These are phyloP conservation scores for Bryum argenteum DNA, from an alignment of 225 moss, liverwort and hornwort genomes.

Conservation along the genomic window DNA sequence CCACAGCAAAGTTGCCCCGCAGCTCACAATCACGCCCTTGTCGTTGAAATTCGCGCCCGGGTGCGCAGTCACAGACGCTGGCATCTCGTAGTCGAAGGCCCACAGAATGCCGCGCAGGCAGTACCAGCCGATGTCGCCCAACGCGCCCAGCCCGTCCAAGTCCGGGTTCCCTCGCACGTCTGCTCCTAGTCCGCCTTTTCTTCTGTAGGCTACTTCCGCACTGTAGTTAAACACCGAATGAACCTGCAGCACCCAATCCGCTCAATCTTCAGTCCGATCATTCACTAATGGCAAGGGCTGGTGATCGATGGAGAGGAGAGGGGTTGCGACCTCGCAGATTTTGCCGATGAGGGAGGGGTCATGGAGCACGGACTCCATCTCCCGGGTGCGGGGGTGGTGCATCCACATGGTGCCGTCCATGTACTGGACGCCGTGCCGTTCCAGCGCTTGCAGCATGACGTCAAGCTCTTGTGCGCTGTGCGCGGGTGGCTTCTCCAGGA, in stretches of 20 bases:
- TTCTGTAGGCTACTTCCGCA: slow-evolving; percentile 35
- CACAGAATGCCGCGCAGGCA: slow-evolving; percentile 48
- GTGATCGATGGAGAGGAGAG: no score
- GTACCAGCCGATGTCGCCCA: slow-evolving; percentile 60
- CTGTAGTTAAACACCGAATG: slow-evolving; percentile 52
- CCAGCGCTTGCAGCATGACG: slow-evolving; percentile 44
- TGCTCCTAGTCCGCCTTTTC: slow-evolving; percentile 36
- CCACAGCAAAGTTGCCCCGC: slow-evolving; percentile 50
- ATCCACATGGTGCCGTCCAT: slow-evolving; percentile 70
- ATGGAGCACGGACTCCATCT: slow-evolving; percentile 44
- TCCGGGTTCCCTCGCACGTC: slow-evolving; percentile 48
- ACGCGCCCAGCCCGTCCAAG: slow-evolving; percentile 47
- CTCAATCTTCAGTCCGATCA: no score
- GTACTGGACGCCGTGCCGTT: slow-evolving; percentile 39
- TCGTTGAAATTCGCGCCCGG: slow-evolving; percentile 42
- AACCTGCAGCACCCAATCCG: slow-evolving; percentile 23
- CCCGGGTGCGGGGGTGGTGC: slow-evolving; percentile 55
- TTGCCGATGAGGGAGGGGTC: slow-evolving; percentile 34
- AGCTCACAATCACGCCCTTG: slow-evolving; percentile 49
- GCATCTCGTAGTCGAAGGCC: slow-evolving; percentile 52
- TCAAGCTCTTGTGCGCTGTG: slow-evolving; percentile 49
- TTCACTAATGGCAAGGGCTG: no score
- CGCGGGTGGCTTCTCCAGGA: slow-evolving; percentile 62
- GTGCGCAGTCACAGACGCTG: slow-evolving; percentile 44
- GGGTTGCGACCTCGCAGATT: slow-evolving; percentile 39